phyloP scores from a whole-genome alignment of 202 grass and related monocot genomes.

The Zoysia matrella region DNA sequence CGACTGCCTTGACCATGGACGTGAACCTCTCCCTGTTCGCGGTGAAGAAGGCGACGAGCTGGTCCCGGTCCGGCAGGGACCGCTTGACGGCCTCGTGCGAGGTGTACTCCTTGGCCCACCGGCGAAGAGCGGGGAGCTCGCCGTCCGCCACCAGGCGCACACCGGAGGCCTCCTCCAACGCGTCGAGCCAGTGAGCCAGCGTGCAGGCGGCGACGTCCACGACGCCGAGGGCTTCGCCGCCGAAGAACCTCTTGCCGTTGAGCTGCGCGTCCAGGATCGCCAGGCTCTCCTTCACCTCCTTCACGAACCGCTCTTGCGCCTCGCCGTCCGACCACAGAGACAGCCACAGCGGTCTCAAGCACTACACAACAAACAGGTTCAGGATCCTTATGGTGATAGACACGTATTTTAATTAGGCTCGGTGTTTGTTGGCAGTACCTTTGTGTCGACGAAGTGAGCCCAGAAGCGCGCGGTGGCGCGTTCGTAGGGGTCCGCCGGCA shows the following conservation, averaged over 20 bases:
- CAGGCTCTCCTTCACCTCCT: not conserved
- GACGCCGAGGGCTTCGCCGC: slow-evolving; percentile 45
- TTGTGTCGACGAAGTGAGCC: no score
- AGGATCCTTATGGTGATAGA: no score
- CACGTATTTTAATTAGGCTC: no score
- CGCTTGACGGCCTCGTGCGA: slow-evolving; percentile 20
- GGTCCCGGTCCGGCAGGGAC: slow-evolving; percentile 45
- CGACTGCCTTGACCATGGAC: not conserved
- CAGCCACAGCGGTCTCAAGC: slow-evolving; percentile 30
- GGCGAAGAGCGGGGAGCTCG: slow-evolving; percentile 37
- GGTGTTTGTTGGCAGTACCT: no score
- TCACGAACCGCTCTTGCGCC: slow-evolving; percentile 1
- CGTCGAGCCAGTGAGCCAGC: slow-evolving; percentile 42
- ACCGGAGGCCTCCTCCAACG: slow-evolving; percentile 50
- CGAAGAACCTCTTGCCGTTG: slow-evolving; percentile 50
- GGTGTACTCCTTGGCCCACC: slow-evolving; percentile 13
- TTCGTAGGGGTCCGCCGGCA: no score
- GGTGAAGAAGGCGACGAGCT: slow-evolving; percentile 34
- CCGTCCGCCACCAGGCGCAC: slow-evolving; percentile 40
- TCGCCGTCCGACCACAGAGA: slow-evolving; percentile 47
- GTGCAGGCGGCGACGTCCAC: slow-evolving; percentile 44
- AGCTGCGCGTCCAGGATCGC: slow-evolving; percentile 1
- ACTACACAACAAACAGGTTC: no score
- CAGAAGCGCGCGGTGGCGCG: no score
- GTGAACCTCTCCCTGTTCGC: slow-evolving; percentile 26